Evolutionary conservation across 192 early-diverging fungal genomes (phyloP).

Genomic region (Gamsiella multidivaricata): DNA sequence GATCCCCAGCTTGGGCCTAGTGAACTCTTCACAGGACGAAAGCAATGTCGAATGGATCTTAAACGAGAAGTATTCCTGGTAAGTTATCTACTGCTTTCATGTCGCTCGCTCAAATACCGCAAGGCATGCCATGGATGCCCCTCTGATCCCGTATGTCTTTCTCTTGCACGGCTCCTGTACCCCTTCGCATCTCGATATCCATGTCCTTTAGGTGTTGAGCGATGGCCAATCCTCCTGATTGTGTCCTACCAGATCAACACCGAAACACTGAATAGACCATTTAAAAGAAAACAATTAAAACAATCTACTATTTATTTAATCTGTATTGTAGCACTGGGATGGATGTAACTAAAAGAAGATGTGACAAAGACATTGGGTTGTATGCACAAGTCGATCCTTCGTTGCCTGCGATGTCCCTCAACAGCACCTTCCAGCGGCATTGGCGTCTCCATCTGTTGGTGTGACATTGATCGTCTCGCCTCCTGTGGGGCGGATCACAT

Average conservation of each 20-base stretch:
- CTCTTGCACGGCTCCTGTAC: too few species aligned
- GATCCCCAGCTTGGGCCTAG: slow-evolving; percentile 24
- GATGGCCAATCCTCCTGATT: too few species aligned
- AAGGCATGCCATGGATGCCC: too few species aligned
- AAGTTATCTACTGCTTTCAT: background rate
- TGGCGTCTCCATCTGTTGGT: slow-evolving; percentile 68
- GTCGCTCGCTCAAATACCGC: too few species aligned
- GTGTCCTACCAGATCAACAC: too few species aligned
- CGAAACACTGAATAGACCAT: too few species aligned
- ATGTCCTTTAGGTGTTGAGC: too few species aligned
- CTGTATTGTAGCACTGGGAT: background rate
- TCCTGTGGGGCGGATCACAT: slow-evolving; percentile 73
- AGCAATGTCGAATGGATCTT: slow-evolving; percentile 23
- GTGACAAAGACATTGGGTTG: too few species aligned
- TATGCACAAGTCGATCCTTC: too few species aligned
- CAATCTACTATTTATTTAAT: background rate
- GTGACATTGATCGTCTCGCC: slow-evolving; percentile 79
- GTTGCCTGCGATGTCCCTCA: too few species aligned
- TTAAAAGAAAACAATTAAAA: background rate
- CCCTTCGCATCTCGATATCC: too few species aligned
- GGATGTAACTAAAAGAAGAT: background rate
- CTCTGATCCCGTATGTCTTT: too few species aligned
- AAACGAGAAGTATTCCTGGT: slow-evolving; percentile 51
- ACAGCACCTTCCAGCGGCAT: slow-evolving; percentile 73
- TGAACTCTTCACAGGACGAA: slow-evolving; percentile 6